These are phyloP conservation scores for Aspergillus piperis DNA, from an alignment of 2,329 filamentous ascomycete species.

Conservation along the genomic window DNA sequence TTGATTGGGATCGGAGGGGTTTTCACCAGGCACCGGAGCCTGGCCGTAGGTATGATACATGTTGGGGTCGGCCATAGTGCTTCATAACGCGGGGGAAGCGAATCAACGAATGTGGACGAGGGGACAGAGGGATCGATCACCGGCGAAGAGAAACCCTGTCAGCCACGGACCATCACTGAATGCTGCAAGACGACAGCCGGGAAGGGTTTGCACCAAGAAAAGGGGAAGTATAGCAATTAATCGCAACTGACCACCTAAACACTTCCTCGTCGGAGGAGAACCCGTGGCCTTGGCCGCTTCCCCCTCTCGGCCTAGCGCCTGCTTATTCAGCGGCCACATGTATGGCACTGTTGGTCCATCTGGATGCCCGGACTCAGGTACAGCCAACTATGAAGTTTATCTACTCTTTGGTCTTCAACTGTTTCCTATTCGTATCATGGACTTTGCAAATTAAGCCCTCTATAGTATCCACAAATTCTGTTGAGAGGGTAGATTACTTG, in stretches of 20 bases:
- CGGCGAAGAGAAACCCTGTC: not conserved
- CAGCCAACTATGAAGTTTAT: too few relatives aligned
- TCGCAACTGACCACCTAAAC: slow-evolving; percentile 39
- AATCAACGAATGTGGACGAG: slow-evolving; percentile 7
- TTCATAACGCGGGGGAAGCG: slow-evolving; percentile 29
- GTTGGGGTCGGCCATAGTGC: slow-evolving; percentile 45
- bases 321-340: not conserved
- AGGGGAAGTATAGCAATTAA: slow-evolving; percentile 7
- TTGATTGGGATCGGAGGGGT: slow-evolving; percentile 57
- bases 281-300: slow-evolving; percentile 1
- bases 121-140: slow-evolving; percentile 11
- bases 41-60: slow-evolving; percentile 45
- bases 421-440: too few relatives aligned
- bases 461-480: too few relatives aligned
- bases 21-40: slow-evolving; percentile 43
- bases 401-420: too few relatives aligned
- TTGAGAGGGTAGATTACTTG: too few relatives aligned
- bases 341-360: not conserved
- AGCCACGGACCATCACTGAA: slow-evolving; percentile 14
- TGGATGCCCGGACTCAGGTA: not conserved
- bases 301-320: not conserved
- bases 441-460: too few relatives aligned
- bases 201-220: not conserved
- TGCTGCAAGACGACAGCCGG: not conserved
- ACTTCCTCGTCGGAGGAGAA: not conserved